These are phyloP conservation scores for Irpex lacteus DNA, from an alignment of 1,284 basidiomycete genomes.

Conservation along the genomic window DNA sequence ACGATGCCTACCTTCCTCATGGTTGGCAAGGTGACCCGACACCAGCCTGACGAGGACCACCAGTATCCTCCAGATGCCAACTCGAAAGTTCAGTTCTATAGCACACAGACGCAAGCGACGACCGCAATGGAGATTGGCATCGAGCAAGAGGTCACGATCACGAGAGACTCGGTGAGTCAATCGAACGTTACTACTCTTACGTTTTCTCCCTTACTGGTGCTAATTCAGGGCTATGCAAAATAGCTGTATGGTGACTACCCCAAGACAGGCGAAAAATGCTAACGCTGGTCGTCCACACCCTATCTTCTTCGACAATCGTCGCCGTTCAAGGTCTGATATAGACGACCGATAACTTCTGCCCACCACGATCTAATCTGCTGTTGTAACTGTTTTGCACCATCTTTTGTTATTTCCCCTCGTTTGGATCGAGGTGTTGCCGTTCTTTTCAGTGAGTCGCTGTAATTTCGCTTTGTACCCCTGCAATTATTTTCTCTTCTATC, in stretches of 20 bases:
- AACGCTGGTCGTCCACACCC: background rate
- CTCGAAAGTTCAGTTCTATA: conserved; percentile 1
- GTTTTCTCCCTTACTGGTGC: background rate
- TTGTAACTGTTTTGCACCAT: background rate
- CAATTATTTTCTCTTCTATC: background rate
- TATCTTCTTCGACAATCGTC: background rate
- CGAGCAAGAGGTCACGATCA: conserved; percentile 18
- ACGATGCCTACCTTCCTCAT: conserved; percentile 42
- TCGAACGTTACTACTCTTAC: background rate
- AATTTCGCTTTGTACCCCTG: background rate
- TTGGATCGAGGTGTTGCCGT: background rate
- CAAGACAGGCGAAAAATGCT: background rate
- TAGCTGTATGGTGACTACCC: conserved; percentile 3
- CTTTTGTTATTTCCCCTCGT: background rate
- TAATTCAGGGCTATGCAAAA: conserved; percentile 1
- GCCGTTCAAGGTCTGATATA: background rate
- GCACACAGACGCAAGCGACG: conserved; percentile 3
- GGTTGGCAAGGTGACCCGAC: conserved; percentile 30
- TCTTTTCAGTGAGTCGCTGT: background rate
- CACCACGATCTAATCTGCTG: background rate
- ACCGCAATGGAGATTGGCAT: conserved; percentile 17
- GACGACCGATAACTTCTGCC: background rate
- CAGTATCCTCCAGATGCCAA: conserved; percentile 7
- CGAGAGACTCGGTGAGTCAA: conserved; percentile 16
- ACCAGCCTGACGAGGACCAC: conserved; percentile 14